phyloP scores from a whole-genome alignment of 768 basidiomycete genomes.

The Cyclocybe aegerita region DNA sequence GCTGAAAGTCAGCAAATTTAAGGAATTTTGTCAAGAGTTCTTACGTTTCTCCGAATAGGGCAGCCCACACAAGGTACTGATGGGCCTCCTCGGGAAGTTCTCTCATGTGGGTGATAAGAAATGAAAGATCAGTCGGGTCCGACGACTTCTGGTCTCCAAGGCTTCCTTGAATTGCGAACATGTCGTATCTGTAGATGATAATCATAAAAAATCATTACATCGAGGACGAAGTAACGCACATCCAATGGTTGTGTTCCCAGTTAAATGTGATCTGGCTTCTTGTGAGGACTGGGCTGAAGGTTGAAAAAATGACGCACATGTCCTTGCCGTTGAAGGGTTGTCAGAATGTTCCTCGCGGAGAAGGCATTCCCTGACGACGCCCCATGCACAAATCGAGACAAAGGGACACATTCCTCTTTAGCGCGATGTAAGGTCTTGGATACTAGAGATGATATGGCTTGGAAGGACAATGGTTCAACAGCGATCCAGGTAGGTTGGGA shows the following conservation, averaged over 20 bases:
- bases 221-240: constrained; percentile 36
- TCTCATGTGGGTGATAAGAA: constrained; percentile 56
- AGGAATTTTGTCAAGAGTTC: constrained; percentile 17
- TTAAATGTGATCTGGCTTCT: constrained; percentile 57
- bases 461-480: constrained; percentile 57
- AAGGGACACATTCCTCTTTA: constrained; percentile 51
- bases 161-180: constrained; percentile 54
- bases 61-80: constrained; percentile 71
- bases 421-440: constrained; percentile 62
- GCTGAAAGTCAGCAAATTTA: not conserved
- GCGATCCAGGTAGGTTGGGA: constrained; percentile 67
- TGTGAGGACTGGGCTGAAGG: not conserved
- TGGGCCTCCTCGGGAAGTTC: constrained; percentile 63
- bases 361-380: constrained; percentile 72
- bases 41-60: constrained; percentile 71
- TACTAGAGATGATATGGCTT: constrained; percentile 58
- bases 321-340: constrained; percentile 61
- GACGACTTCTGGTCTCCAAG: constrained; percentile 50
- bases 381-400: constrained; percentile 56
- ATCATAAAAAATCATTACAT: not conserved
- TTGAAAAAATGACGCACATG: constrained; percentile 39
- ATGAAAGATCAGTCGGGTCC: constrained; percentile 63
- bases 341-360: constrained; percentile 62
- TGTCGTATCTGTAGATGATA: constrained; percentile 45
- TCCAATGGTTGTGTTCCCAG: constrained; percentile 66